These are phyloP conservation scores for Lachnellula cervina DNA, from an alignment of 2,329 filamentous ascomycete genomes.

Conservation along the genomic window DNA sequence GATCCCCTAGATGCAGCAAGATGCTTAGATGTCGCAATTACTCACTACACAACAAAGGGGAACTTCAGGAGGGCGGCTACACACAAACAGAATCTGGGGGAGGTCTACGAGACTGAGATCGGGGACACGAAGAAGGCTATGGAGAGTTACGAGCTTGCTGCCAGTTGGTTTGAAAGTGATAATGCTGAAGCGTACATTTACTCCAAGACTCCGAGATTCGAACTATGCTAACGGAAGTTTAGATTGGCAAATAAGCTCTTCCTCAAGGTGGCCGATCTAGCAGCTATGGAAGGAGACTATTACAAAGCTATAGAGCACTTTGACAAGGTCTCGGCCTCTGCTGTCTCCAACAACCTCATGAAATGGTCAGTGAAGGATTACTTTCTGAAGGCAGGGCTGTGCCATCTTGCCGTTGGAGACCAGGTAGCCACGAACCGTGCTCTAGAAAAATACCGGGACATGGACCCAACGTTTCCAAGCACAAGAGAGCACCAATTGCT, in stretches of 20 bases:
- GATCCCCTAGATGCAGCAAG: constrained; percentile 78
- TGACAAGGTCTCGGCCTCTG: constrained; percentile 74
- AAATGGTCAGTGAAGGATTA: constrained; percentile 94
- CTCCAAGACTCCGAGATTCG: background rate
- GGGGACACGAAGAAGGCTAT: constrained; percentile 74
- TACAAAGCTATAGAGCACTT: constrained; percentile 76
- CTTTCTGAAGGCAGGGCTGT: constrained; percentile 89
- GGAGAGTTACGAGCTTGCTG: constrained; percentile 78
- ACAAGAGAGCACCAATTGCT: constrained; percentile 81
- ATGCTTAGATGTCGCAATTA: constrained; percentile 73
- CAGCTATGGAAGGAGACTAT: constrained; percentile 79
- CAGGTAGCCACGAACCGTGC: constrained; percentile 74
- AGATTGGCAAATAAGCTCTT: constrained; percentile 90
- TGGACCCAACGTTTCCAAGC: constrained; percentile 70
- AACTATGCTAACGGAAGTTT: constrained; percentile 8
- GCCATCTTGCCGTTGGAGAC: constrained; percentile 71
- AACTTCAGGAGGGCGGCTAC: constrained; percentile 88
- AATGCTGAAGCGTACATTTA: constrained; percentile 70
- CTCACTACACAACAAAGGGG: constrained; percentile 81
- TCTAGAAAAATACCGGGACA: constrained; percentile 74
- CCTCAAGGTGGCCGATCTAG: constrained; percentile 85
- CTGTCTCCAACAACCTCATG: constrained; percentile 87
- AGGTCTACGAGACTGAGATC: constrained; percentile 78
- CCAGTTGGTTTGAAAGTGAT: constrained; percentile 84
- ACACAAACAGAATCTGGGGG: constrained; percentile 83